These are phyloP conservation scores for Entomortierella beljakovae DNA, from an alignment of 192 early-diverging fungal genomes.

Conservation along the genomic window DNA sequence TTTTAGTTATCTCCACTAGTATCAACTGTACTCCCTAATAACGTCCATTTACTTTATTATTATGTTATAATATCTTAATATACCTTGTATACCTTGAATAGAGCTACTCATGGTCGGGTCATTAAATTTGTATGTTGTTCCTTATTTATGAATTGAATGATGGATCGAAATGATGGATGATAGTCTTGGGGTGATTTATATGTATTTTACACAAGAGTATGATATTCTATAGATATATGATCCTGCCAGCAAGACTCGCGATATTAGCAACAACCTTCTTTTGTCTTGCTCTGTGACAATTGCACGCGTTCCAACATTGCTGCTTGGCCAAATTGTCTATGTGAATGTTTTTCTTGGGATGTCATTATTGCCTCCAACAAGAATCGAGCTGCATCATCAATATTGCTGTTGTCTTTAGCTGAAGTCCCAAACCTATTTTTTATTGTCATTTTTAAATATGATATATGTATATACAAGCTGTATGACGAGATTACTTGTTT, in stretches of 20 bases:
- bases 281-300: constrained; percentile 31
- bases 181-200: too few relatives aligned
- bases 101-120: background rate
- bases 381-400: constrained; percentile 67
- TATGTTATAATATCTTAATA: too few relatives aligned
- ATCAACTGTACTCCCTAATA: too few relatives aligned
- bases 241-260: too few relatives aligned
- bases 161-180: too few relatives aligned
- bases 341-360: constrained; percentile 45
- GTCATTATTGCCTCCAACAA: constrained; percentile 58
- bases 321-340: constrained; percentile 9
- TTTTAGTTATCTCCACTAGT: background rate
- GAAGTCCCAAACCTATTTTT: constrained; percentile 66
- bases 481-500: too few relatives aligned
- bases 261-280: constrained; percentile 41
- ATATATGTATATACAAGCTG: background rate
- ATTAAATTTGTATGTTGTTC: background rate
- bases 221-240: too few relatives aligned
- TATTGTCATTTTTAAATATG: background rate
- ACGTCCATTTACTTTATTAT: background rate
- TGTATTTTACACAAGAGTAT: too few relatives aligned
- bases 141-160: background rate
- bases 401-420: constrained; percentile 71
- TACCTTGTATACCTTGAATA: background rate
- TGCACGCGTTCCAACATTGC: constrained; percentile 26